Conservation (phyloP, 495 filamentous ascomycete genomes). For the Podospora conica region DNA sequence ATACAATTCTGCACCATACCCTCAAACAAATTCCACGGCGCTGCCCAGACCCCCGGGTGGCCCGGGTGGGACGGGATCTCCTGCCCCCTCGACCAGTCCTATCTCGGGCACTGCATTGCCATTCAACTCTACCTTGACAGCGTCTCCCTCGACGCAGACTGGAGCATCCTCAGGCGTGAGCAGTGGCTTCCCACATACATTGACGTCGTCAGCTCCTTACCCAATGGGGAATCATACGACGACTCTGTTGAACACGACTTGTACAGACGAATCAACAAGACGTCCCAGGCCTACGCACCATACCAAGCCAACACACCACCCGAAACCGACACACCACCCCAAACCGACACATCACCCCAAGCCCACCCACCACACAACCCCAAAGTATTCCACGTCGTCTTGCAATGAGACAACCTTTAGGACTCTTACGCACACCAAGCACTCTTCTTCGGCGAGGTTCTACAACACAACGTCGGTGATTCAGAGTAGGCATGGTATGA, state of each 20-base stretch:
- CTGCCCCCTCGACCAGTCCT: not conserved
- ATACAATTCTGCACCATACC: slow-evolving; percentile 14
- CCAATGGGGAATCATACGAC: slow-evolving; percentile 5
- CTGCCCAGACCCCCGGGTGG: not conserved
- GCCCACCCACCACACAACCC: not conserved
- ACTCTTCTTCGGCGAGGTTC: slow-evolving; percentile 3
- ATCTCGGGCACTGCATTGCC: not conserved
- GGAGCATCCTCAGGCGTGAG: not conserved
- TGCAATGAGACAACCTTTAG: slow-evolving; percentile 19
- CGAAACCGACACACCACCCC: not conserved
- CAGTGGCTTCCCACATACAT: not conserved
- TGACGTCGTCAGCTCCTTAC: slow-evolving; percentile 12
- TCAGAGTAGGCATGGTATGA: not conserved
- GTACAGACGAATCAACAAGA: slow-evolving; percentile 10
- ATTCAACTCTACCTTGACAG: not conserved
- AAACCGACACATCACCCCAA: not conserved
- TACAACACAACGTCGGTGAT: slow-evolving; percentile 8
- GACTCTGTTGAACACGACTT: slow-evolving; percentile 14
- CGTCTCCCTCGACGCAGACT: not conserved
- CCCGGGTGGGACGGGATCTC: not conserved
- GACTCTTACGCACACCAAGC: not conserved
- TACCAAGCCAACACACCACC: not conserved
- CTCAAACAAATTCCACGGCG: slow-evolving; percentile 19
- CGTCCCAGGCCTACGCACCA: not conserved
- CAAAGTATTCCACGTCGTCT: slow-evolving; percentile 6